Evolutionary conservation across 345 rosid species (phyloP).

Genomic region (Boechera stricta): DNA sequence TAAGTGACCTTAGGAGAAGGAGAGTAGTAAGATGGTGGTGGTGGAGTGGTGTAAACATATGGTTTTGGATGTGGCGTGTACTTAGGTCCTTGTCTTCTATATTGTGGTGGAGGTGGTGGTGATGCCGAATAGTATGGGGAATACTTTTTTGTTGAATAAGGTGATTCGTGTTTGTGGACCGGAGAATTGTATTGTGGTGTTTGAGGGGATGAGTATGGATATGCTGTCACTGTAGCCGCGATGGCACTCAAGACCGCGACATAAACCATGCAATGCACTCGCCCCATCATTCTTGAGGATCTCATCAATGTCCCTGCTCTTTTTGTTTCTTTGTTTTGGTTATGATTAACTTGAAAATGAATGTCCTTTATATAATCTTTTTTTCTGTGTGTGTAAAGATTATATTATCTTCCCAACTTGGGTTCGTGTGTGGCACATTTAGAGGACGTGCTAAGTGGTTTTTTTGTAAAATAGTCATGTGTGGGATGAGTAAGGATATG

Average conservation of each 20-base stretch:
- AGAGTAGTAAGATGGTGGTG: too few relatives aligned
- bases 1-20: too few relatives aligned
- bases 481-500: too few relatives aligned
- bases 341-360: background rate
- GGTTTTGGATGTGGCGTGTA: background rate
- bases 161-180: background rate
- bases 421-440: background rate
- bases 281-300: background rate
- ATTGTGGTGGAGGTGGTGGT: background rate
- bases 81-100: background rate
- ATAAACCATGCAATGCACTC: background rate
- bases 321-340: background rate
- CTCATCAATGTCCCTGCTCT: background rate
- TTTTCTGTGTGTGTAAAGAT: background rate
- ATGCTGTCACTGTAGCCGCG: background rate
- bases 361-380: background rate
- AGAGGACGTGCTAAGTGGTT: background rate
- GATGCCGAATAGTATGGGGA: background rate
- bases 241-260: background rate
- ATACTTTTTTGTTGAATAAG: background rate
- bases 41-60: background rate
- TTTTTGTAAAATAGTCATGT: too few relatives aligned
- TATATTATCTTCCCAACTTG: background rate
- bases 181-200: background rate
- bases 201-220: background rate